Base-by-base conservation (phyloP, 257 asterid species). In the Knoxia roxburghii region DNA sequence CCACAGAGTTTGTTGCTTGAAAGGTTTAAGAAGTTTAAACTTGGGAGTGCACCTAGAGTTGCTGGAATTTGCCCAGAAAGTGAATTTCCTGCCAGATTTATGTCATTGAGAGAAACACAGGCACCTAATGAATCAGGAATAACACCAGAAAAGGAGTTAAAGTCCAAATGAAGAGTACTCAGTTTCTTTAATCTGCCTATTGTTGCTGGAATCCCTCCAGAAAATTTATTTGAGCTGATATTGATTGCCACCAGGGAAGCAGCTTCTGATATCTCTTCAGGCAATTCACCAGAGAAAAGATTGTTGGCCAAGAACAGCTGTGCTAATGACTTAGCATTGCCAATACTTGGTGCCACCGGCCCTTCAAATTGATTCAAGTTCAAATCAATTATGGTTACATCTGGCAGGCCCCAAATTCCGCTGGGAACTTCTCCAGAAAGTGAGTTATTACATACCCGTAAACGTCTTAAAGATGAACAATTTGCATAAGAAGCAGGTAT, bases 401-500 rank as follows among this genome's bases (percentile, higher is more conserved):
- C 61, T 4, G 86, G 83, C 71, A 78, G 60, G 56, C 78, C 45
- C 86, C 86, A 81, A 64, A 81, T 76, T 65, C 83, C 82, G 1
- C 21, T 37, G 2, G 83, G 86, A 32, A 78, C 75, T 43, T 62
- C 49, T 23, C 83, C 83, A 1, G 86, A 81, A 49, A 81, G 76
- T 26, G 79, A 81, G 71, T 81, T 81, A 23, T 81, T 77, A 58
- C 61, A 67, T 24, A 78, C 71, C 13, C 86, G 56, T 14, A 81
- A 55, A 23, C 86, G 79, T 35, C 52, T 37, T 76, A 81, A 63
- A 6, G 80, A 29, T 45, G 41, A 66, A 65, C 86, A 81, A 3
- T 73, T 59, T 18, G 64, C 86, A 71, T 81, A 81, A 2, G 60
- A 75, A 26, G 60, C 72, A 62, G 86, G 86, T 21, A 81, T 68